Evolutionary conservation across 192 early-diverging fungal genomes (phyloP).

Genomic region (Lobosporangium transversale): DNA sequence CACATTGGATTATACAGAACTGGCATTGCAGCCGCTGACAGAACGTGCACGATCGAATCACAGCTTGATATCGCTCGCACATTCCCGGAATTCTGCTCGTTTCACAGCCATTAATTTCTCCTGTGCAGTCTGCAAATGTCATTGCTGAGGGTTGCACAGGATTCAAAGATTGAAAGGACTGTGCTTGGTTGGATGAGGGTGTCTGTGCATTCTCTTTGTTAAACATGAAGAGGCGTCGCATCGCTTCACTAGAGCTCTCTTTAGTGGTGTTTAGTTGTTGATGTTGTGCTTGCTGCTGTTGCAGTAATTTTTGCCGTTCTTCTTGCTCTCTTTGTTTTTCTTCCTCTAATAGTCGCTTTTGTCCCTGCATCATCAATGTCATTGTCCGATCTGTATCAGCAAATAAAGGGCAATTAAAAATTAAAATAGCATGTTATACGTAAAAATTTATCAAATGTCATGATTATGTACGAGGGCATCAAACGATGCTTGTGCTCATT

Average conservation of each 20-base stretch:
- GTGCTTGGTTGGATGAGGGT: constrained; percentile 4
- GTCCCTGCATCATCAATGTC: constrained; percentile 45
- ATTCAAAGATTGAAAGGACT: background rate
- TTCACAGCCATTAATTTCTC: constrained; percentile 46
- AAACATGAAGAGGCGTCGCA: constrained; percentile 39
- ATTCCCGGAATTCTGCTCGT: constrained; percentile 38
- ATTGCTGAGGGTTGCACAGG: background rate
- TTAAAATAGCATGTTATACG: too few species aligned
- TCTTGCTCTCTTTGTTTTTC: constrained; percentile 18
- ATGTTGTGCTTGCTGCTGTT: constrained; percentile 4
- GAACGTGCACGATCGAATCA: constrained; percentile 25
- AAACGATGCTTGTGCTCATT: too few species aligned
- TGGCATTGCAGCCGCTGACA: constrained; percentile 43
- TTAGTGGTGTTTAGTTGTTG: constrained; percentile 13
- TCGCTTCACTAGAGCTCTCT: constrained; percentile 23
- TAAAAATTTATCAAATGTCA: too few species aligned
- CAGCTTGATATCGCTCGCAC: constrained; percentile 31
- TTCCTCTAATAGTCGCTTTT: constrained; percentile 24
- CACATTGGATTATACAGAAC: constrained; percentile 34
- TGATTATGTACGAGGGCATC: too few species aligned
- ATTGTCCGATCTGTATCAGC: constrained; percentile 33
- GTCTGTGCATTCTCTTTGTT: constrained; percentile 1
- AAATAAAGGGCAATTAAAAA: too few species aligned
- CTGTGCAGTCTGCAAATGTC: constrained; percentile 41
- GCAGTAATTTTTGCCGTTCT: constrained; percentile 3